Evolutionary conservation across 2,329 filamentous ascomycete species (phyloP), one percentile per base, ranked within the genome.

Genomic region (Xylariaceae sp.): DNA sequence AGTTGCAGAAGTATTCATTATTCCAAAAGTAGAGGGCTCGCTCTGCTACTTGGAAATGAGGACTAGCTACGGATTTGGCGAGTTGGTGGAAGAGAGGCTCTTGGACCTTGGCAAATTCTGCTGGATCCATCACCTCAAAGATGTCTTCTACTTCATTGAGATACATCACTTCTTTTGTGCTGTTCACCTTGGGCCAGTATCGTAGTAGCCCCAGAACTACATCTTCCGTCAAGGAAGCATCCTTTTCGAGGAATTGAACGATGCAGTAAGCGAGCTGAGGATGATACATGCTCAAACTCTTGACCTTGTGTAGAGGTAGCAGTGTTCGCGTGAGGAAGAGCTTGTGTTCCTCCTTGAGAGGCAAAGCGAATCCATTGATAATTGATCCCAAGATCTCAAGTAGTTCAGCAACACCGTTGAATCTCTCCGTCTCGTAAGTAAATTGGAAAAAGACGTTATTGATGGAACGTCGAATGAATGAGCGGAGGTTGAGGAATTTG

Each of bases 371-470:
- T 41, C 95, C 95, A 73, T 99, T 99, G 82, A 99, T 99, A 71
- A 99, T 99, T 64, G 95, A 98, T 26, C 95, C 95, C 48, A 99
- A 81, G 65, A 99, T 99, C 74, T 99, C 95, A 31, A 99, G 83
- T 26, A 99, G 81, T 75, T 99, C 95, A 3, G 95, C 95, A 70
- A 99, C 97, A 51, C 95, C 95, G 69, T 99, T 99, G 80, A 99
- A 98, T 57, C 95, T 86, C 76, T 99, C 95, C 3, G 95, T 99
- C 77, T 99, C 95, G 74, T 99, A 99, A 59, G 92, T 93, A 75
- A 99, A 99, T 73, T 99, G 95, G 83, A 99, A 99, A 79, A 99
- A 99, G 68, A 99, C 95, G 71, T 99, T 98, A 85, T 99, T 99
- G 83, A 99, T 99, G 54, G 95, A 99, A 69, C 95, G 87, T 71